Percentiles rank a stretch among this genome's conserved stretches.
phyloP scores from a whole-genome alignment of 73 alveolate species.

The Symbiodinium natans region DNA sequence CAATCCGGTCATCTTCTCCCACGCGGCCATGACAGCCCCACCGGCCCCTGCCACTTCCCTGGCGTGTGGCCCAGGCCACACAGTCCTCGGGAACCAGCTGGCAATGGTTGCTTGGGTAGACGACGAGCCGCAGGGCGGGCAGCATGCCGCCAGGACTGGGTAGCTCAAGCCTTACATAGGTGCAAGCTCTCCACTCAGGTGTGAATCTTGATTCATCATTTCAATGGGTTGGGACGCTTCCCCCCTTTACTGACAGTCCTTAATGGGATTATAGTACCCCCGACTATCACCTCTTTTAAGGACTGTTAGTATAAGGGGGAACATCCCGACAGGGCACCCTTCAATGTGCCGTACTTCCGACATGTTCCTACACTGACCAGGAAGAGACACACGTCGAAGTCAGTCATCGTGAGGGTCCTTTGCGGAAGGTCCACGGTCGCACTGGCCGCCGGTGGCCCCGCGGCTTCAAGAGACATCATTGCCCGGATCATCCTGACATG shows the following conservation, averaged over 20 bases:
- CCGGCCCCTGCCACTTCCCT: not conserved
- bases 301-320: too few species aligned
- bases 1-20: not conserved
- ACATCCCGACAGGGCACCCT: too few species aligned
- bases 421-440: not conserved
- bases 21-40: constrained; percentile 1
- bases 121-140: not conserved
- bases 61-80: constrained; percentile 15
- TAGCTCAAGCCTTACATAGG: not conserved
- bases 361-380: too few species aligned
- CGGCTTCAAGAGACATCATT: not conserved
- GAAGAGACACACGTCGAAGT: not conserved
- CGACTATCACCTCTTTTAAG: too few species aligned
- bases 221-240: too few species aligned
- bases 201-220: too few species aligned
- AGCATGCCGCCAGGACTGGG: not conserved
- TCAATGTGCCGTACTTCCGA: too few species aligned
- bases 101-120: not conserved
- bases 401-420: not conserved
- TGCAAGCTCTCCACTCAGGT: too few species aligned
- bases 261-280: too few species aligned
- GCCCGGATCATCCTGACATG: constrained; percentile 1
- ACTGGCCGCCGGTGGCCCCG: too few species aligned
- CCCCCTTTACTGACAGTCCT: too few species aligned
- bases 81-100: not conserved